phyloP scores from a whole-genome alignment of 768 basidiomycete species.

The Lactarius sp. region DNA sequence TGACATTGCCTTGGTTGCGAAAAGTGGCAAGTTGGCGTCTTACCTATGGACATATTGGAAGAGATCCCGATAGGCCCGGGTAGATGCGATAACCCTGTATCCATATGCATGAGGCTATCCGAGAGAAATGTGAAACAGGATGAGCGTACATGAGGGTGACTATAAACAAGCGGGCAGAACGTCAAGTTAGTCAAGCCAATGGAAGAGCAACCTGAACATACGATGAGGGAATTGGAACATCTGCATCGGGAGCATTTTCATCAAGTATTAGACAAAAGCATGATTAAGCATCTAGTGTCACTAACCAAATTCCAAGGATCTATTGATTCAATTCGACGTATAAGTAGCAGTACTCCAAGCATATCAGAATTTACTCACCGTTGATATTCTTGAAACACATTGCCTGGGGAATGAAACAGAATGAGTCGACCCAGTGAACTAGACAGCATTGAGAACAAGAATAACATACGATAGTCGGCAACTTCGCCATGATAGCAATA shows the following conservation, averaged over 20 bases:
- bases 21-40: too few species aligned
- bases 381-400: constrained; percentile 12
- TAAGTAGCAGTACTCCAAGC: neutral
- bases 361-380: neutral
- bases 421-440: neutral
- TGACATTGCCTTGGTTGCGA: neutral
- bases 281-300: neutral
- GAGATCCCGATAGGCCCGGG: constrained; percentile 13
- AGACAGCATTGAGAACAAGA: neutral
- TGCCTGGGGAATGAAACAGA: neutral
- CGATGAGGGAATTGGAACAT: neutral
- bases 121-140: neutral
- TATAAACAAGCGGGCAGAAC: too few species aligned
- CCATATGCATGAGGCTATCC: neutral
- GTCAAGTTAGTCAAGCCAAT: too few species aligned
- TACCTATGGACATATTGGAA: constrained; percentile 2
- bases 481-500: neutral
- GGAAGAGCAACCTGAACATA: too few species aligned
- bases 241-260: neutral
- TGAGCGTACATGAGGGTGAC: constrained; percentile 4
- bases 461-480: neutral
- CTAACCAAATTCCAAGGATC: constrained; percentile 17
- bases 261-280: neutral
- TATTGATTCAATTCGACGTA: neutral
- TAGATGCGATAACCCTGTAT: constrained; percentile 10